Evolutionary conservation across 805 yeast genomes (phyloP).

Genomic region (Zygosaccharomyces lentus): DNA sequence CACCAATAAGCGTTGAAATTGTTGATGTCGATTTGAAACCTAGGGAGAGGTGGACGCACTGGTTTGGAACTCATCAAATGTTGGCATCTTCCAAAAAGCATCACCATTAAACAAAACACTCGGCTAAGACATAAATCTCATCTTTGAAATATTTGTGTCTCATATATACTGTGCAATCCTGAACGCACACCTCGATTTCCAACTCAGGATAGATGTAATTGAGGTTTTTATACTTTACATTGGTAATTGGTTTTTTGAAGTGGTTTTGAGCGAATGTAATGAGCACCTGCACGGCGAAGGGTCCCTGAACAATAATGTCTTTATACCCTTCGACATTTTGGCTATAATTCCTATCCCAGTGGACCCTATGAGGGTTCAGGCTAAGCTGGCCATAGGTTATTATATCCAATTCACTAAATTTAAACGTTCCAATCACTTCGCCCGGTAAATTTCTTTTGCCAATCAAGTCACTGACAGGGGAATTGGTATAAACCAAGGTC

Average conservation of each 20-base stretch:
- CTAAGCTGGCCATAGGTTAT: conserved; percentile 68
- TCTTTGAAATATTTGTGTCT: conserved; percentile 8
- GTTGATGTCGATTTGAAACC: conserved; percentile 56
- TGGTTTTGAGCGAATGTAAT: conserved; percentile 46
- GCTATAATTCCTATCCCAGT: conserved; percentile 60
- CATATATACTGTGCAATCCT: conserved; percentile 10
- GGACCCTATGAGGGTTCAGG: conserved; percentile 81
- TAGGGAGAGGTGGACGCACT: conserved; percentile 42
- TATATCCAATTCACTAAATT: conserved; percentile 41
- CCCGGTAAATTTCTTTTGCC: background rate
- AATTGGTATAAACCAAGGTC: conserved; percentile 56
- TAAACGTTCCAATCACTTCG: conserved; percentile 14
- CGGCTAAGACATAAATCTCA: conserved; percentile 6
- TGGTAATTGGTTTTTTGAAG: conserved; percentile 20
- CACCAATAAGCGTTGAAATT: conserved; percentile 24
- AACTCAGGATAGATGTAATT: conserved; percentile 41
- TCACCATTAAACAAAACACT: conserved; percentile 10
- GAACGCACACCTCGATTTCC: conserved; percentile 23
- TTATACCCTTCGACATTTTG: conserved; percentile 53
- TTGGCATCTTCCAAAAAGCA: conserved; percentile 23
- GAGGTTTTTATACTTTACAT: conserved; percentile 42
- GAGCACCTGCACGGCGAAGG: conserved; percentile 60
- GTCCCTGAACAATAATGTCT: conserved; percentile 71
- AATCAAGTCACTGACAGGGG: conserved; percentile 13
- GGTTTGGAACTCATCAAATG: conserved; percentile 42